Conservation (phyloP, 2,329 filamentous ascomycete genomes). For the Sclerotinia nivalis region DNA sequence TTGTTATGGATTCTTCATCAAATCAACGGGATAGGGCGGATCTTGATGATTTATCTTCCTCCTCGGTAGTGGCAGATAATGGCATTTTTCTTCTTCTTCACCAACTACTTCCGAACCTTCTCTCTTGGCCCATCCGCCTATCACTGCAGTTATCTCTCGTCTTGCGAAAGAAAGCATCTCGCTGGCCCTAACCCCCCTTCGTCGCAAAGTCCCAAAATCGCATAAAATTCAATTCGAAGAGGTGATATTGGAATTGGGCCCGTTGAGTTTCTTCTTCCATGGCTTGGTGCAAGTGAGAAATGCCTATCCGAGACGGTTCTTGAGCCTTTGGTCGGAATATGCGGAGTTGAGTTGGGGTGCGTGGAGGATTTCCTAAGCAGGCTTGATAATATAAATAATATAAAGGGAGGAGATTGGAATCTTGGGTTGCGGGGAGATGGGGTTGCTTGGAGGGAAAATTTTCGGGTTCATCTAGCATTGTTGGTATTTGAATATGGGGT, state of each 20-base stretch:
- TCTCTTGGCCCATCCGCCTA: not conserved
- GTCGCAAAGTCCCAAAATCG: not conserved
- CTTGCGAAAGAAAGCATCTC: not conserved
- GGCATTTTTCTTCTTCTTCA: not conserved
- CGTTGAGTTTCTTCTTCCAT: fast-evolving
- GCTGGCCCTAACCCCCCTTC: too few species aligned
- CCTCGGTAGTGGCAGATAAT: not conserved
- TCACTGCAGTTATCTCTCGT: not conserved
- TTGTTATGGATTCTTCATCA: not conserved
- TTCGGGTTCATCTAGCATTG: fast-evolving
- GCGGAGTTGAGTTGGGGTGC: not conserved
- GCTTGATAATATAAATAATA: not conserved
- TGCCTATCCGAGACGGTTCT: not conserved
- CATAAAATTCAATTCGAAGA: not conserved
- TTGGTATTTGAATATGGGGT: fast-evolving
- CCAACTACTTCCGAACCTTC: not conserved
- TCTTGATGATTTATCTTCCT: not conserved
- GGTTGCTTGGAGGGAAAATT: not conserved
- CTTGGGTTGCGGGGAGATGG: not conserved
- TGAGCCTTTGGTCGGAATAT: not conserved
- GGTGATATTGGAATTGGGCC: not conserved
- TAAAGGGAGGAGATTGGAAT: not conserved
- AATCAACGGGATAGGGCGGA: not conserved
- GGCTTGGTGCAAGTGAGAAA: not conserved
- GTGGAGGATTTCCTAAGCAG: not conserved